Evolutionary conservation across 2,329 filamentous ascomycete species (phyloP).

Genomic region (Cladosporium colombiae): DNA sequence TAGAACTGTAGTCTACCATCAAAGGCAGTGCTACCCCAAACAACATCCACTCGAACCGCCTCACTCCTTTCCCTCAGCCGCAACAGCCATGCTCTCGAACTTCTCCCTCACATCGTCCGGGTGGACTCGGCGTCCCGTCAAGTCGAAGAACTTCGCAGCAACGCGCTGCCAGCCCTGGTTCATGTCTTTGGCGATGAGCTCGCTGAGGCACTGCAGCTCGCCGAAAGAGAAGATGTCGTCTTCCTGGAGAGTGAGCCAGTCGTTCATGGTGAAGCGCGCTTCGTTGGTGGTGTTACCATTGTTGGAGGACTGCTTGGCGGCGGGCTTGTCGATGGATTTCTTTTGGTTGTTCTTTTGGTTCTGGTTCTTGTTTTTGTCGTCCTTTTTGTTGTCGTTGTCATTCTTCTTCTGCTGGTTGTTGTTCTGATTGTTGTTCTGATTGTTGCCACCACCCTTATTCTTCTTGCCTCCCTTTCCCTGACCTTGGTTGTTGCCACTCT

Average conservation of each 20-base stretch:
- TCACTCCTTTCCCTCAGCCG: background rate
- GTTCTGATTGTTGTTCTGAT: conserved; percentile 26
- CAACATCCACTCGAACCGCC: background rate
- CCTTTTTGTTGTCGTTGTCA: conserved; percentile 19
- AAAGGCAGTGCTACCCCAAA: background rate
- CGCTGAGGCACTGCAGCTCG: conserved; percentile 47
- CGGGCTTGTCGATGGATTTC: background rate
- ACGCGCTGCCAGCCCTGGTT: conserved; percentile 48
- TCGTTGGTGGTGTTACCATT: conserved; percentile 24
- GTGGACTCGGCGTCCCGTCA: conserved; percentile 49
- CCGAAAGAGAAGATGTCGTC: conserved; percentile 39
- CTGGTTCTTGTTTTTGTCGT: conserved; percentile 19
- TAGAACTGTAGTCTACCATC: background rate
- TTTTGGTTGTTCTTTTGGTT: background rate
- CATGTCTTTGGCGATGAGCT: conserved; percentile 45
- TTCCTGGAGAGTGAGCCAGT: conserved; percentile 36
- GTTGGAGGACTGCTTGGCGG: background rate
- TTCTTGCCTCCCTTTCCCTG: conserved; percentile 18
- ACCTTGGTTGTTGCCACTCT: conserved; percentile 12
- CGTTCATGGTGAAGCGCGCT: conserved; percentile 33
- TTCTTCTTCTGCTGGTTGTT: conserved; percentile 1
- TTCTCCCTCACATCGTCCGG: conserved; percentile 47
- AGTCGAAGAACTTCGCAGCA: conserved; percentile 50
- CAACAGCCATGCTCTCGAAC: conserved; percentile 35
- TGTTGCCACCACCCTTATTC: background rate